Evolutionary conservation across 23 red algal genomes (phyloP), one percentile per base, ranked within the genome.

Genomic region (Gracilariopsis chorda): DNA sequence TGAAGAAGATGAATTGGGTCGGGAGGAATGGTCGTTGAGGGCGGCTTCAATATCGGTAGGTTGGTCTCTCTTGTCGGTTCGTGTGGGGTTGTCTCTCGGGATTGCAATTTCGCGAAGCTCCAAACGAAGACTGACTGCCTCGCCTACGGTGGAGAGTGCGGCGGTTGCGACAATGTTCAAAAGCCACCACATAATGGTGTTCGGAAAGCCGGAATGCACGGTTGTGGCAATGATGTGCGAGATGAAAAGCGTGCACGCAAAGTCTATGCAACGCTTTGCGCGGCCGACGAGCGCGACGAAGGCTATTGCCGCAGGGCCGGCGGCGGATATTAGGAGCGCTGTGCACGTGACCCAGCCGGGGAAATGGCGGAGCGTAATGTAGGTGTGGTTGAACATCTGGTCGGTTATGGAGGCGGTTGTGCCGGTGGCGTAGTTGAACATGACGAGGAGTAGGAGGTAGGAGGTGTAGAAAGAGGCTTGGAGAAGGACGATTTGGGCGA

Each of bases 81-180:
- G 37, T 23, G 39, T 73, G 30, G 37, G 0, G 17, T 73, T 42
- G 2, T 80, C 76, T 11, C 85, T 33, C 28, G 59, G 61, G 30
- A 91, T 59, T 17, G 88, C 45, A 60, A 96, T 96, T 46, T 92
- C 94, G 42, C 83, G 78, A 28, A 96, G 57, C 76, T 96, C 94
- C 19, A 90, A 20, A 11, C 73, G 61, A 51, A 92, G 74, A 32
- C 62, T 62, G 16, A 96, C 37, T 33, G 63, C 51, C 73, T 92
- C 94, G 14, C 70, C 87, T 12, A 88, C 65, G n/a, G 62, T 80
- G 33, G 94, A 81, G 52, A 88, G 47, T 29, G 74, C 88, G 12
- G 69, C 69, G 6, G 84, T 80, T 37, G 76, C 67, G 34, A 96
- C 12, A 37, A 83, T 85, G 52, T 88, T 81, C 34, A 92, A 61